Base-by-base conservation (phyloP, 1,284 basidiomycete species). In the Tilletiaria anomala region DNA sequence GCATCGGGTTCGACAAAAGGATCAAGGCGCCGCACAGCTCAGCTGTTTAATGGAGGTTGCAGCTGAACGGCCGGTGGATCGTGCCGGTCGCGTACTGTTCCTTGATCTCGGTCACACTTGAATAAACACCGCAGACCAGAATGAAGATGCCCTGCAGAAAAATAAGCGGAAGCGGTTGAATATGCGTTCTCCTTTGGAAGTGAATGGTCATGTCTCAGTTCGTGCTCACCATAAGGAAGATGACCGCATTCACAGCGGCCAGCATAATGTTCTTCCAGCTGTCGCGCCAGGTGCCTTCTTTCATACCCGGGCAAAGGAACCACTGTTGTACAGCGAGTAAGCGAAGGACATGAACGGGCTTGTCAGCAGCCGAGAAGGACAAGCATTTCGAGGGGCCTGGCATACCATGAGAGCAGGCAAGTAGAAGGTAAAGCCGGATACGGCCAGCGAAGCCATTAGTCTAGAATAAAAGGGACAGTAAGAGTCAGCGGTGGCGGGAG, bases 361-460 rank as follows among this genome's bases (percentile, higher is more conserved):
- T n/a, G n/a, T n/a, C n/a, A n/a, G n/a, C n/a, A n/a, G n/a, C n/a
- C n/a, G 17, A 42, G 21, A 2, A 19, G 29, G 26, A 33, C n/a
- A 5, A 24, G 12, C 17, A n/a, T n/a, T 18, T 41, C 40, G n/a
- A 32, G 23, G 41, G 50, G 46, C 26, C 43, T 40, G 37, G 45
- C 24, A 39, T 48, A 45, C 45, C 38, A 58, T 70, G 56, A 62
- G 84, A 86, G 75, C 26, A 42, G 52, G 54, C 33, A 53, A 50
- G 43, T 45, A 53, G 53, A 56, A 63, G 18, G 48, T 52, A 37
- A 56, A 63, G 31, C 48, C 48, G 10, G 48, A 49, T 22, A 58
- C 50, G 46, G 51, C 52, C 12, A 56, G 48, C 17, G 50, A 46
- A 19, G 50, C 50, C 42, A 54, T 51, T 35, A 58, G 46, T 14